Conservation (phyloP, 78 protist genomes). For the Corallochytrium limacisporum region DNA sequence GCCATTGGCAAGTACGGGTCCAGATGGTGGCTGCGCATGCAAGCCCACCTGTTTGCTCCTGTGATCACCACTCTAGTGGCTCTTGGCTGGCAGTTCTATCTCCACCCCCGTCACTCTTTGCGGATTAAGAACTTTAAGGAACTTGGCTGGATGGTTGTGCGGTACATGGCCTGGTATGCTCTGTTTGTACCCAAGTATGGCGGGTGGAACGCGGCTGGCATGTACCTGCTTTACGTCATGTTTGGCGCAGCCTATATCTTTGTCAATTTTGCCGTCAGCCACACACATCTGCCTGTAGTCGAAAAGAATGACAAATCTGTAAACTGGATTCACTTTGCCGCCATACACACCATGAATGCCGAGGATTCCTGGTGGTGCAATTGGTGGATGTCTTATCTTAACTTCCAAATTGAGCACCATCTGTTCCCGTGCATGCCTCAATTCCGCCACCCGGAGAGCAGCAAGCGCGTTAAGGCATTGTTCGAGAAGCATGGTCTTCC, state of each 20-base stretch:
- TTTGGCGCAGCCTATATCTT: neutral
- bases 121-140: neutral
- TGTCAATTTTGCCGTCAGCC: neutral
- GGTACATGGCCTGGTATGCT: neutral
- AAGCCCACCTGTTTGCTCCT: neutral
- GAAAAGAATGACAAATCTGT: neutral
- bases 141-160: neutral
- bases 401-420: constrained; percentile 12
- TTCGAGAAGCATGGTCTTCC: neutral
- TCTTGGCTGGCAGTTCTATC: constrained; percentile 16
- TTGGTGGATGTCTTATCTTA: constrained; percentile 5
- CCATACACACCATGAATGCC: constrained; percentile 13
- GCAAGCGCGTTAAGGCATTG: neutral
- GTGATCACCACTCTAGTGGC: neutral
- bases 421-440: constrained; percentile 8
- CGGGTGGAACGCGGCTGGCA: neutral
- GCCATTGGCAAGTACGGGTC: neutral
- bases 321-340: neutral
- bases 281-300: constrained; percentile 4
- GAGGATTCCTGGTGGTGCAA: neutral
- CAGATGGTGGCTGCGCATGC: neutral
- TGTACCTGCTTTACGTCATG: neutral
- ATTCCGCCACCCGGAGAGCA: neutral
- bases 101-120: constrained; percentile 2
- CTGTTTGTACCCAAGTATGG: neutral